phyloP scores from a whole-genome alignment of 352 stramenopile genomes.

The Globisporangium abappressorium region DNA sequence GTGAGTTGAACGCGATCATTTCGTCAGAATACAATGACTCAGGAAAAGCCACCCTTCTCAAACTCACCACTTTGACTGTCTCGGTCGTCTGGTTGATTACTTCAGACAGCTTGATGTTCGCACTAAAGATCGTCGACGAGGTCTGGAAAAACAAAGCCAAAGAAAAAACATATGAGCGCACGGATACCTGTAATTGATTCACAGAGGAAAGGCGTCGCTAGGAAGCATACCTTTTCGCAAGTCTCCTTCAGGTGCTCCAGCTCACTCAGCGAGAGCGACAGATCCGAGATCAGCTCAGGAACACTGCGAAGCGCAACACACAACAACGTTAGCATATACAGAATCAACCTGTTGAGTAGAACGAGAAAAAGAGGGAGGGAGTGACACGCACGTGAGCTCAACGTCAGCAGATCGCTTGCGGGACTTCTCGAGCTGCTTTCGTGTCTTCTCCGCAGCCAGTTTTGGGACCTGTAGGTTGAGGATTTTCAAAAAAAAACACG shows the following conservation, averaged over 20 bases:
- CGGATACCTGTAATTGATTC: too few species aligned
- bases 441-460: constrained; percentile 48
- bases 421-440: constrained; percentile 43
- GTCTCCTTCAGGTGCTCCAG: constrained; percentile 46
- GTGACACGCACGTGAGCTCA: constrained; percentile 32
- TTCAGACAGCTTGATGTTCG: constrained; percentile 52
- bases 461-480: constrained; percentile 35
- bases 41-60: background rate
- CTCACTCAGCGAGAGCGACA: constrained; percentile 40
- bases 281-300: constrained; percentile 22
- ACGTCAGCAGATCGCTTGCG: constrained; percentile 60
- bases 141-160: constrained; percentile 27
- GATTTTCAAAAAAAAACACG: background rate
- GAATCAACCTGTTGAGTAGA: background rate
- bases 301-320: constrained; percentile 20
- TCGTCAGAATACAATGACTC: background rate
- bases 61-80: constrained; percentile 65
- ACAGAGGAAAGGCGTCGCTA: background rate
- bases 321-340: background rate
- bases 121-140: constrained; percentile 48
- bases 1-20: background rate
- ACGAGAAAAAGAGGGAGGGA: background rate
- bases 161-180: background rate
- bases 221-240: constrained; percentile 44
- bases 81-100: constrained; percentile 57